These are phyloP conservation scores for Trichosanthes truncata DNA, from an alignment of 306 rosid species.

Conservation along the genomic window DNA sequence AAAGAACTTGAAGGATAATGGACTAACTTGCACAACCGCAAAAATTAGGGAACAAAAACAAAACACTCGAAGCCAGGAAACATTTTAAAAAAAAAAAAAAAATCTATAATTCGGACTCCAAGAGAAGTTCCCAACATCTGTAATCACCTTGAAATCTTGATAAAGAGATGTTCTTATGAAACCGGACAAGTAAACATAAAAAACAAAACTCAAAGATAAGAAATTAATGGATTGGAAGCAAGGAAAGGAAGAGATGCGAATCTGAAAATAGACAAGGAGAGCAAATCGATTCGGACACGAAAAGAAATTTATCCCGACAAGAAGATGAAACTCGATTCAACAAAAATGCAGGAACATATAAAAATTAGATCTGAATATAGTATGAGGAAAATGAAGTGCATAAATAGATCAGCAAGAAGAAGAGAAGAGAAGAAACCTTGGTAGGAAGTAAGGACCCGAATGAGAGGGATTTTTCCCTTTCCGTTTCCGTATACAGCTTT, in stretches of 20 bases:
- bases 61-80: background rate
- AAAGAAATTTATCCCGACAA: background rate
- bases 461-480: background rate
- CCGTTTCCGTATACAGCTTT: background rate
- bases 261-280: background rate
- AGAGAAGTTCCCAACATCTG: background rate
- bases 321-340: background rate
- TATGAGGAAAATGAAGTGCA: background rate
- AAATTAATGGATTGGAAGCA: slow-evolving; percentile 1
- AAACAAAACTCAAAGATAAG: background rate
- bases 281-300: background rate
- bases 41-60: background rate
- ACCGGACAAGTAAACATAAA: background rate
- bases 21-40: background rate
- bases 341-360: background rate
- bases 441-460: background rate
- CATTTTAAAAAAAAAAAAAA: background rate
- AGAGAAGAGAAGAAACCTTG: slow-evolving; percentile 9
- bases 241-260: background rate
- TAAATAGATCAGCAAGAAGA: background rate
- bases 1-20: background rate
- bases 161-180: background rate
- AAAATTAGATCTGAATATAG: background rate
- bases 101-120: background rate
- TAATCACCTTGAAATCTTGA: background rate